These are phyloP conservation scores for Phytophthora hibernalis DNA, from an alignment of 352 stramenopile genomes.

Conservation along the genomic window DNA sequence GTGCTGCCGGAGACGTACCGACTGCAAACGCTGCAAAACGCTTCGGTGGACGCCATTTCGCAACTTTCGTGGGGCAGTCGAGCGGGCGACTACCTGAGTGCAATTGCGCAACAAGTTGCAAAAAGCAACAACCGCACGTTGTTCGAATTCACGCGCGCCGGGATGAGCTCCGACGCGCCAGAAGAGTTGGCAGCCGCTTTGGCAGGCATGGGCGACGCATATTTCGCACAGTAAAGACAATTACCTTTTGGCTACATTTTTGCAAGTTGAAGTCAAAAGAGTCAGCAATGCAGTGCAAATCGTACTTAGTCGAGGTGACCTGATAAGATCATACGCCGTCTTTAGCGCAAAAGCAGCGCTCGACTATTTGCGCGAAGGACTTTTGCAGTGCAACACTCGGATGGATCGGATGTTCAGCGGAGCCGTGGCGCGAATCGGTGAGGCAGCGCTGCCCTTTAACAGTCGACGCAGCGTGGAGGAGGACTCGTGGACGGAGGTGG, in stretches of 20 bases:
- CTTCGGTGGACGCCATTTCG: conserved; percentile 49
- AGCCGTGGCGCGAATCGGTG: conserved; percentile 1
- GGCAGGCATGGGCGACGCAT: conserved; percentile 51
- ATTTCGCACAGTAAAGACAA: conserved; percentile 34
- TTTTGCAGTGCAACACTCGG: background rate
- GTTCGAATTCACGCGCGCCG: conserved; percentile 76
- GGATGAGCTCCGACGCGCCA: conserved; percentile 75
- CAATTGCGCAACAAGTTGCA: conserved; percentile 43
- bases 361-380: background rate
- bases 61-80: conserved; percentile 53
- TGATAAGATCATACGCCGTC: conserved; percentile 19
- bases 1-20: conserved; percentile 27
- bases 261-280: conserved; percentile 29
- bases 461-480: conserved; percentile 58
- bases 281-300: conserved; percentile 13
- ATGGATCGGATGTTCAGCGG: conserved; percentile 29
- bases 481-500: conserved; percentile 87
- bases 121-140: conserved; percentile 65
- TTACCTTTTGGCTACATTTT: conserved; percentile 1
- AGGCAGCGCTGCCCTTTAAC: conserved; percentile 11
- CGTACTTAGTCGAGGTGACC: conserved; percentile 22
- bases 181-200: conserved; percentile 66
- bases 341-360: background rate
- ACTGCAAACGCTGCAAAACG: conserved; percentile 30
- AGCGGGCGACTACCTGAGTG: conserved; percentile 54